Evolutionary conservation across 305 asterid genomes (phyloP).

Genomic region (Fraxinus paxiana): DNA sequence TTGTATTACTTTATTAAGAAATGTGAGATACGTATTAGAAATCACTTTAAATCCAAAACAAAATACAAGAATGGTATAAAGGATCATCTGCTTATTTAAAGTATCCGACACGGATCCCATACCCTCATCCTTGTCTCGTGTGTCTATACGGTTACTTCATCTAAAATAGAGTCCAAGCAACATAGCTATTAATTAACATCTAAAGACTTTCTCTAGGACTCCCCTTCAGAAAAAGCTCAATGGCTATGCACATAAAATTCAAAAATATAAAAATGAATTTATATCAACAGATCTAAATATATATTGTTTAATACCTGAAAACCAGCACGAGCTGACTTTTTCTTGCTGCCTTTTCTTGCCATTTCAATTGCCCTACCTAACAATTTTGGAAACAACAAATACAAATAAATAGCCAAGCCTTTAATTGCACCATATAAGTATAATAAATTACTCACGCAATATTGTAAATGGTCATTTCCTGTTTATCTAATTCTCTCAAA

Average conservation of each 20-base stretch:
- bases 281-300: background rate
- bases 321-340: background rate
- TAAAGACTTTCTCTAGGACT: background rate
- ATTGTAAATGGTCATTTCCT: background rate
- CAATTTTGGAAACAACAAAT: background rate
- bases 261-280: background rate
- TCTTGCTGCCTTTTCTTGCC: background rate
- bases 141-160: background rate
- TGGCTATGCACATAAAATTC: background rate
- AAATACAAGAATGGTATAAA: background rate
- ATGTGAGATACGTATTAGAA: background rate
- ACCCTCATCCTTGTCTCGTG: background rate
- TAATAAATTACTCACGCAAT: background rate
- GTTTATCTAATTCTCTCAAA: background rate
- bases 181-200: background rate
- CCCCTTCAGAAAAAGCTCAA: background rate
- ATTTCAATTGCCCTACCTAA: background rate
- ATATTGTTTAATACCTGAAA: background rate
- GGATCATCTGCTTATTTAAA: background rate
- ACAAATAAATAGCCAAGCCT: background rate
- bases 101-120: background rate
- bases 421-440: background rate
- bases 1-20: background rate
- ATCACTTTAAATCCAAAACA: background rate
- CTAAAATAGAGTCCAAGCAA: background rate